Evolutionary conservation across 2,329 filamentous ascomycete species (phyloP), one percentile per base, ranked within the genome.

Genomic region (Lanzia echinophila): DNA sequence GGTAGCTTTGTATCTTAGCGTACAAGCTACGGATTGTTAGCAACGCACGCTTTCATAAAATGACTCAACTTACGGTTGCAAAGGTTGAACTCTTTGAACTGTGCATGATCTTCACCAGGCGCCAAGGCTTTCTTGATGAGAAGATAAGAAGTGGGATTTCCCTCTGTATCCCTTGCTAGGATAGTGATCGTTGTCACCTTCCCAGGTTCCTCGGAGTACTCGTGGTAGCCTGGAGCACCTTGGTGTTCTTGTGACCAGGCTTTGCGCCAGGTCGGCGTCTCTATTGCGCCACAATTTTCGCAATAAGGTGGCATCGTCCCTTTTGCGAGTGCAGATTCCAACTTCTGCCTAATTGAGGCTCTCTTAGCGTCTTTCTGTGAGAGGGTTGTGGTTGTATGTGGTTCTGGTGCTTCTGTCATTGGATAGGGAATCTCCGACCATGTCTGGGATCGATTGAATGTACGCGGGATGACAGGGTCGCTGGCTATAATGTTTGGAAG

Each of bases 201-300:
- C 1, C 87, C 86, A 45, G 86, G 84, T 62, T 86, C 85, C 56
- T 87, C 83, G 0, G 85, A 88, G 51, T 86, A 82, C 55, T 89
- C 82, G 45, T 88, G 78, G 56, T 85, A 81, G 3, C 80, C 77
- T 0, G 90, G 89, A 32, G 78, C 77, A 1, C 89, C 90, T 15
- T 81, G 74, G 44, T 85, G 78, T 7, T 88, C 78, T 64, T 90
- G 89, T n/a, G 84, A 83, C 78, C 87, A 96, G 12, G 94, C 89
- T 65, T 92, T 94, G 56, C 94, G 84, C 94, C 94, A 99, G 0
- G 92, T 96, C 0, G 92, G 89, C 0, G 94, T 99, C 64, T 97
- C 88, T 54, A 99, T 95, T 6, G 90, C 88, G 6, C 94, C 94
- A 64, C 94, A 99, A 64, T 97, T 96, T 59, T 82, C 82, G 69